Base-by-base conservation (phyloP, 1,284 basidiomycete genomes). In the Apiotrichum montevideense region DNA sequence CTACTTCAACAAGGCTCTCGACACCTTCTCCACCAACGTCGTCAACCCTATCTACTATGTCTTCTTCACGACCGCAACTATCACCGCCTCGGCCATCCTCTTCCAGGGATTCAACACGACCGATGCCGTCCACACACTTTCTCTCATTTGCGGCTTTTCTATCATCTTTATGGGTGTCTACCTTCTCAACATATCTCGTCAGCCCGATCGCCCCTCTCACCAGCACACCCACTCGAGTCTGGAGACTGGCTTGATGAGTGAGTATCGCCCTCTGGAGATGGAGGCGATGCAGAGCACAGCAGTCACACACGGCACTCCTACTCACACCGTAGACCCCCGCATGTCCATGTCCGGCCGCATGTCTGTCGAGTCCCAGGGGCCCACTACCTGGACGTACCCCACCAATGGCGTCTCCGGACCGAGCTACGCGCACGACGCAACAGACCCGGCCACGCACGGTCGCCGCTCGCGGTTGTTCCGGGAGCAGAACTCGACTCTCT, bases 21-120 rank as follows among this genome's bases (percentile, higher is more conserved):
- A 98, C 72, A 90, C 87, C 1, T 98, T 98, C 77, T 93, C 91
- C 4, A 98, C 95, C 46, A 98, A 98, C 72, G 90, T 98, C 45
- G 94, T 98, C 57, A 98, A 99, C 74, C 95, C 96, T 0, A 89
- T 96, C 81, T 98, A 98, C 79, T 98, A 95, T 71, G 95, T 98
- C 75, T 88, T 90, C 75, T 99, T 99, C 79, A 94, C 93, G n/a
- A 90, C 91, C 2, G 88, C 88, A 10, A 98, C 95, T 34, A 90
- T 97, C 69, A 81, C 95, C 52, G 93, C 95, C 0, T 97, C 93
- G 52, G 84, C 97, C 63, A 92, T 98, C 65, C 84, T 98, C 60
- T 98, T 98, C 82, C 88, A 90, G 79, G 95, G 95, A 1, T 90
- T 98, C 81, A 94, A 97, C 79, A 98, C 92, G 3, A 84, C 86